These are phyloP conservation scores for Linderina pennispora DNA, from an alignment of 192 early-diverging fungal genomes.

Conservation along the genomic window DNA sequence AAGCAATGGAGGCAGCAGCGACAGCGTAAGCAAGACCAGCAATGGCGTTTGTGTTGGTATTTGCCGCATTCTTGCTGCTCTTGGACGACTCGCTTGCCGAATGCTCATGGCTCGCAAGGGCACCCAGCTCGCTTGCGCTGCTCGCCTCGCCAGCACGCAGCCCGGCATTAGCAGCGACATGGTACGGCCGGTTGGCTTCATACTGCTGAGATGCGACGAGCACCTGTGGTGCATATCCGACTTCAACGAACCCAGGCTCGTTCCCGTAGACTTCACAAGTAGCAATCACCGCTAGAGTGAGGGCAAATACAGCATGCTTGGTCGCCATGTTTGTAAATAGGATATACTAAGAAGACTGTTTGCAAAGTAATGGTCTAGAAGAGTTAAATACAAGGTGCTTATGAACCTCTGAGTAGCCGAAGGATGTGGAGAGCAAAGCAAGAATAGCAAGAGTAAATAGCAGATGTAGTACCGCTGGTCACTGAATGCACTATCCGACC, in stretches of 20 bases:
- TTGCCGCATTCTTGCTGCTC: not conserved
- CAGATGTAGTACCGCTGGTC: too few relatives aligned
- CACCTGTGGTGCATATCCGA: slow-evolving; percentile 32
- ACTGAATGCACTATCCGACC: too few relatives aligned
- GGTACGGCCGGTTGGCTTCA: slow-evolving; percentile 10
- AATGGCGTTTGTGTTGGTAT: not conserved
- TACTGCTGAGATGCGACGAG: slow-evolving; percentile 30
- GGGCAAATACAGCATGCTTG: not conserved
- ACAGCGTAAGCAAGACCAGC: not conserved
- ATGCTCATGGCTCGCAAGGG: slow-evolving; percentile 3
- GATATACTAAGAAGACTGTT: too few relatives aligned
- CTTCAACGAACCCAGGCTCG: slow-evolving; percentile 4
- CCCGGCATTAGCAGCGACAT: not conserved
- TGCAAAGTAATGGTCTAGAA: too few relatives aligned
- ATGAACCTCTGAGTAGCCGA: too few relatives aligned
- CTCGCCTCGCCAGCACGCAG: slow-evolving; percentile 5
- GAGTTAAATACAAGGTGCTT: too few relatives aligned
- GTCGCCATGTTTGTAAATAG: not conserved
- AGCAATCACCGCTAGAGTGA: not conserved
- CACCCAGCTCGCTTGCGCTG: not conserved
- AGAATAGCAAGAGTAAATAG: too few relatives aligned
- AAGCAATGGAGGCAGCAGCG: not conserved
- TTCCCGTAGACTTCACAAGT: not conserved
- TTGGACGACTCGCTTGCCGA: not conserved
- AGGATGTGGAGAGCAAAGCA: too few relatives aligned